phyloP scores from a whole-genome alignment of 805 yeast genomes.

The Wickerhamia fluorescens region DNA sequence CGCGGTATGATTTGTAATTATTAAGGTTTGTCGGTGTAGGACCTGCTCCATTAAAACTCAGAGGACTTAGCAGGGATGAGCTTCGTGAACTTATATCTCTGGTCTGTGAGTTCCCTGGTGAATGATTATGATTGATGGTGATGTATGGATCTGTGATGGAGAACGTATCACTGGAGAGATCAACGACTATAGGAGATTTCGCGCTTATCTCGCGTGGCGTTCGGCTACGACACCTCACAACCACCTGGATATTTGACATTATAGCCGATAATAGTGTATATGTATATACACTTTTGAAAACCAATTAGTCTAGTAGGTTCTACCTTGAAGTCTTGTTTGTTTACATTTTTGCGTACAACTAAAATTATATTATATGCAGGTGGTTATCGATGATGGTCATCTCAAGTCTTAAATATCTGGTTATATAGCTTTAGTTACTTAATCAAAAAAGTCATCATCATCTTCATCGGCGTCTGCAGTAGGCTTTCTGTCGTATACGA shows the following conservation, averaged over 20 bases:
- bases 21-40: slow-evolving; percentile 8
- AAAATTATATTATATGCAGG: no score
- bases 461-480: slow-evolving; percentile 7
- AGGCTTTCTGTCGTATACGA: slow-evolving; percentile 32
- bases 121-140: slow-evolving; percentile 12
- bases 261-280: no score
- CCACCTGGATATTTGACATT: slow-evolving; percentile 43
- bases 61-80: no score
- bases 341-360: slow-evolving; percentile 2
- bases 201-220: slow-evolving; percentile 36
- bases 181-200: slow-evolving; percentile 42
- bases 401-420: no score
- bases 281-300: no score
- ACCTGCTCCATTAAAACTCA: no score
- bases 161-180: slow-evolving; percentile 30
- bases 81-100: no score
- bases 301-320: no score
- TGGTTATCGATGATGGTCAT: no score
- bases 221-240: slow-evolving; percentile 49
- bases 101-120: slow-evolving; percentile 15
- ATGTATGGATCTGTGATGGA: slow-evolving; percentile 13
- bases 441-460: slow-evolving; percentile 10
- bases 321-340: slow-evolving; percentile 2
- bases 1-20: slow-evolving; percentile 49
- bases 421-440: no score